Evolutionary conservation across 768 basidiomycete genomes (phyloP).

Genomic region (Clathrus columnatus): DNA sequence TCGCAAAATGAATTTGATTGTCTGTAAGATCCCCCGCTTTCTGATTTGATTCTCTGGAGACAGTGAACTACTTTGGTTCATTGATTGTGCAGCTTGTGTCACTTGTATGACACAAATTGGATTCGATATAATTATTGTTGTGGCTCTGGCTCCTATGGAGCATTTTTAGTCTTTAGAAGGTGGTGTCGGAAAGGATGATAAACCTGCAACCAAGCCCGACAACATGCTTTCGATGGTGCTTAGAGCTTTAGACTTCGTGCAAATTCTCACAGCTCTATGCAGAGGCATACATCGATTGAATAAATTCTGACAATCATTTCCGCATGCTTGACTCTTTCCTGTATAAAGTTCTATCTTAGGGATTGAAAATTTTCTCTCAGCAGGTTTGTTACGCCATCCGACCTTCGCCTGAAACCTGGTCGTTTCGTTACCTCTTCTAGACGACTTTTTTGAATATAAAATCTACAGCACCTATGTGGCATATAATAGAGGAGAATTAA

Average conservation of each 20-base stretch:
- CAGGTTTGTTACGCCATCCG: no score
- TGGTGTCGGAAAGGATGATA: constrained; percentile 9
- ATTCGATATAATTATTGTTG: constrained; percentile 83
- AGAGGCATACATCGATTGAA: no score
- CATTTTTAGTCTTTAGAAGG: not conserved
- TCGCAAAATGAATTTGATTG: constrained; percentile 56
- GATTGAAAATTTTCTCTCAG: no score
- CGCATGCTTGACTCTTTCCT: no score
- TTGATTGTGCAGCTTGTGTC: constrained; percentile 65
- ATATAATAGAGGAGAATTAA: no score
- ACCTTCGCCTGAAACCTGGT: no score
- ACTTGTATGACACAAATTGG: constrained; percentile 98
- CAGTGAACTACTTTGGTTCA: constrained; percentile 22
- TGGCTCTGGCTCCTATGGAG: constrained; percentile 65
- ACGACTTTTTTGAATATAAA: no score
- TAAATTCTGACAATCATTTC: no score
- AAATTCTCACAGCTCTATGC: no score
- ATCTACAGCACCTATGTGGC: no score
- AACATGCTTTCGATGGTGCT: constrained; percentile 85
- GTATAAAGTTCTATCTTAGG: no score
- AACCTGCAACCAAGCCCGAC: constrained; percentile 80
- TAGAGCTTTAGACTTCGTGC: constrained; percentile 57
- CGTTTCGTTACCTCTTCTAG: no score
- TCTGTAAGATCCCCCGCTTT: constrained; percentile 57
- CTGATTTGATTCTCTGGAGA: not conserved